Evolutionary conservation across 208 protist species (phyloP), one percentile per base, ranked within the genome.

Genomic region (Acanthamoeba sp.): DNA sequence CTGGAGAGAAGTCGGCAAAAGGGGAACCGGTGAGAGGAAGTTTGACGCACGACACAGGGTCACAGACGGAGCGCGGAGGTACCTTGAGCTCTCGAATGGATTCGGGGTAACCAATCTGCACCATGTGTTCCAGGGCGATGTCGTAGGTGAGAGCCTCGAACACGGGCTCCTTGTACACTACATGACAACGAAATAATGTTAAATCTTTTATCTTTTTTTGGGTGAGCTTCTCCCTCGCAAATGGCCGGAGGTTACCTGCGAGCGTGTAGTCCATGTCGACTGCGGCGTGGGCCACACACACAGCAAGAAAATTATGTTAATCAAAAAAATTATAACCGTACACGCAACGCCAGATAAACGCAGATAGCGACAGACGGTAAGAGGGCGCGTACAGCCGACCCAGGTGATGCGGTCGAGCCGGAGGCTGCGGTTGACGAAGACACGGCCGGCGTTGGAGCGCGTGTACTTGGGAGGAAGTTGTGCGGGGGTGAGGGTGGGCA

Each of bases 211-310:
- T 52, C 18, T 29, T n/a, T 32, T 16, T n/a, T n/a, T n/a, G n/a
- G n/a, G n/a, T n/a, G n/a, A n/a, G n/a, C n/a, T n/a, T n/a, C n/a
- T n/a, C n/a, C 42, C 45, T 32, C 16, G n/a, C 78, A 10, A 16
- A 18, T 24, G 24, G 24, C 7, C 5, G 18, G 5, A 14, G 7
- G n/a, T 10, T 89, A 76, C 89, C 94, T 27, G 94, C 94, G 32
- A 96, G 91, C 45, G 95, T 96, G 66, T 96, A 96, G 93, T 96
- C 95, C 95, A 96, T 96, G 80, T 96, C 95, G 22, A 95, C 95
- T 95, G 36, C 45, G 12, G 45, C 45, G n/a, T n/a, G n/a, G n/a
- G n/a, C n/a, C n/a, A 48, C 45, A 10, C 45, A 48, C 45, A 69
- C 7, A 32, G n/a, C 59, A 32, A 24, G n/a, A 69, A 69, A 50